phyloP scores from a whole-genome alignment of 352 stramenopile species.

The Pythium phragmiticola region DNA sequence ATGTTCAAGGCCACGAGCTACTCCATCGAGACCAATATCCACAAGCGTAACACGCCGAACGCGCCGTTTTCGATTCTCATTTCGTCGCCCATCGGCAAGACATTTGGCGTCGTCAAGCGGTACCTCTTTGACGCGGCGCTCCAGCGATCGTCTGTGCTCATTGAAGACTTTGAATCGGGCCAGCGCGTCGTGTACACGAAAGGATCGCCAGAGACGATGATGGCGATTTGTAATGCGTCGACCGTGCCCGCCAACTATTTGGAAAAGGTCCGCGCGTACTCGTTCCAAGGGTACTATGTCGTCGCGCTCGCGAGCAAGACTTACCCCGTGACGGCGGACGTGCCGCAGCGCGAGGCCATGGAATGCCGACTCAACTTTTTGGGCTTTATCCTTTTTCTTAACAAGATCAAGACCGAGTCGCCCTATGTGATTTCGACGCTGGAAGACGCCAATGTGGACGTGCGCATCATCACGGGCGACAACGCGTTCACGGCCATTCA shows the following conservation, averaged over 20 bases:
- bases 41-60: constrained; percentile 43
- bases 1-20: constrained; percentile 80
- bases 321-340: constrained; percentile 48
- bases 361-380: constrained; percentile 77
- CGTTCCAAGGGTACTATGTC: constrained; percentile 86
- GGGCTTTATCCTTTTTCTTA: constrained; percentile 89
- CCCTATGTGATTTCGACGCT: constrained; percentile 78
- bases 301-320: constrained; percentile 61
- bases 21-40: constrained; percentile 60
- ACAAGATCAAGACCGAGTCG: constrained; percentile 87
- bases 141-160: constrained; percentile 67
- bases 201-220: constrained; percentile 60
- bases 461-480: constrained; percentile 90
- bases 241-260: constrained; percentile 76
- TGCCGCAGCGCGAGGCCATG: constrained; percentile 65
- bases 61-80: constrained; percentile 64
- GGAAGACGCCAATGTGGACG: constrained; percentile 67
- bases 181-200: constrained; percentile 71
- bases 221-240: constrained; percentile 55
- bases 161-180: constrained; percentile 64
- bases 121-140: constrained; percentile 71
- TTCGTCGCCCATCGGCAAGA: constrained; percentile 66
- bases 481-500: constrained; percentile 79
- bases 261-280: constrained; percentile 51
- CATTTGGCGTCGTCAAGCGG: constrained; percentile 65